phyloP scores from a whole-genome alignment of 2,329 filamentous ascomycete species.

The Tolypocladium cylindrosporum region DNA sequence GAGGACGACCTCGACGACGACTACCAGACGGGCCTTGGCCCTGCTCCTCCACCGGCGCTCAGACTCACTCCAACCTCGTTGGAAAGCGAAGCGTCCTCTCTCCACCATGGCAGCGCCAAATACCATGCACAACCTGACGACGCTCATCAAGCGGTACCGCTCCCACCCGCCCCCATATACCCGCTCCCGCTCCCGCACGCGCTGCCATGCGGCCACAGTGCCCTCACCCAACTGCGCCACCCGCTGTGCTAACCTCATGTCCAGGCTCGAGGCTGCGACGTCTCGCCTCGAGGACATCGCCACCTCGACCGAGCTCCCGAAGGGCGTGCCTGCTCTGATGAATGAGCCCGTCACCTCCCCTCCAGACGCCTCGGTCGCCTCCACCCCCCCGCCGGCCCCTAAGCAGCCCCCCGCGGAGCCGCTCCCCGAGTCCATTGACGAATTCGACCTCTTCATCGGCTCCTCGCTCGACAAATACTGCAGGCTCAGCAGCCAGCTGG shows the following conservation, averaged over 20 bases:
- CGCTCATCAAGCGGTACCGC: conserved; percentile 87
- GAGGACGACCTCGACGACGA: background rate
- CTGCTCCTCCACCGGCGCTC: too few relatives aligned
- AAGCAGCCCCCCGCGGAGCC: conserved; percentile 37
- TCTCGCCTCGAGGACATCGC: conserved; percentile 95
- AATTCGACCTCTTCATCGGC: conserved; percentile 73
- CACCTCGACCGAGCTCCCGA: conserved; percentile 55
- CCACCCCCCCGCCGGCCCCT: conserved; percentile 29
- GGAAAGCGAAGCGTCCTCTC: background rate
- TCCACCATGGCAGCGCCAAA: conserved; percentile 57
- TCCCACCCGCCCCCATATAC: background rate
- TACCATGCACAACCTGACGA: conserved; percentile 94
- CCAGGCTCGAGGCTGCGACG: conserved; percentile 91
- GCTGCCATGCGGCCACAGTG: background rate
- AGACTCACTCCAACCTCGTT: background rate
- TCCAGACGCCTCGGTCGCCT: conserved; percentile 16
- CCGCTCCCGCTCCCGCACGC: background rate
- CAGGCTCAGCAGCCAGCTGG: conserved; percentile 66
- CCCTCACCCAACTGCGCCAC: background rate
- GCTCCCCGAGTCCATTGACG: conserved; percentile 69
- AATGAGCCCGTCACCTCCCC: conserved; percentile 19
- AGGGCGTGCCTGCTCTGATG: conserved; percentile 35
- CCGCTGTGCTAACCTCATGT: conserved; percentile 33
- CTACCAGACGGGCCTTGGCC: background rate
- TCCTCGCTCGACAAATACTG: conserved; percentile 69